These are phyloP conservation scores for Plasmodium yoelii DNA, from an alignment of 169 alveolate genomes.

Conservation along the genomic window DNA sequence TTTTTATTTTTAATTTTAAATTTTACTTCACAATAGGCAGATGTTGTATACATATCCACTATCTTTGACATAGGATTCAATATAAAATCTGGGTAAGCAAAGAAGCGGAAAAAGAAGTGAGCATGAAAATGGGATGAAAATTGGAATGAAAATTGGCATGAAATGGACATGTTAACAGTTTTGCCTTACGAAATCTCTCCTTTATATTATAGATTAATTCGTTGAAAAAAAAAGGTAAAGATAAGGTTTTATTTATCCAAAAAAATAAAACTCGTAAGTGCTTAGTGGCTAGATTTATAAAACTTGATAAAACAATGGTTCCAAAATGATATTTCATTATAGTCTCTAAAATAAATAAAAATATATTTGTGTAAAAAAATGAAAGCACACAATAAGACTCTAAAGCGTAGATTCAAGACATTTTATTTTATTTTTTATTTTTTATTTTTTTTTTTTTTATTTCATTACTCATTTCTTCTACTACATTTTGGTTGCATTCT, in stretches of 20 bases:
- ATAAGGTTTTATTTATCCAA: conserved; percentile 60
- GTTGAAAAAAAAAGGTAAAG: conserved; percentile 51
- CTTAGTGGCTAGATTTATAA: conserved; percentile 28
- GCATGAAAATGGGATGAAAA: too few relatives aligned
- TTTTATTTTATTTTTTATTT: too few relatives aligned
- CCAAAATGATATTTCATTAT: conserved; percentile 59
- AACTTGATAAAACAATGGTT: conserved; percentile 53
- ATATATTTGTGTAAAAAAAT: not conserved
- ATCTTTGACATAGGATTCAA: conserved; percentile 45
- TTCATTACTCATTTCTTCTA: conserved; percentile 53
- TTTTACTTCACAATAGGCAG: conserved; percentile 68
- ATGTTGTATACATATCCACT: conserved; percentile 30
- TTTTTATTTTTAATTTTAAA: not conserved
- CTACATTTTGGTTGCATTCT: conserved; percentile 4
- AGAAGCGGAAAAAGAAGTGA: too few relatives aligned
- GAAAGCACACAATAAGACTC: too few relatives aligned
- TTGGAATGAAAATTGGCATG: too few relatives aligned
- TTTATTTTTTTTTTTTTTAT: not conserved
- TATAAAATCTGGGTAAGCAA: conserved; percentile 22
- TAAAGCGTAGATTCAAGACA: too few relatives aligned
- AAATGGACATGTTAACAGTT: too few relatives aligned
- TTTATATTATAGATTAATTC: conserved; percentile 34
- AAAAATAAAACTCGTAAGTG: conserved; percentile 51
- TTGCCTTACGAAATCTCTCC: conserved; percentile 31
- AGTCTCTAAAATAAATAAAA: conserved; percentile 34